Evolutionary conservation across 495 filamentous ascomycete species (phyloP).

Genomic region (Barbatosphaeria neglecta): DNA sequence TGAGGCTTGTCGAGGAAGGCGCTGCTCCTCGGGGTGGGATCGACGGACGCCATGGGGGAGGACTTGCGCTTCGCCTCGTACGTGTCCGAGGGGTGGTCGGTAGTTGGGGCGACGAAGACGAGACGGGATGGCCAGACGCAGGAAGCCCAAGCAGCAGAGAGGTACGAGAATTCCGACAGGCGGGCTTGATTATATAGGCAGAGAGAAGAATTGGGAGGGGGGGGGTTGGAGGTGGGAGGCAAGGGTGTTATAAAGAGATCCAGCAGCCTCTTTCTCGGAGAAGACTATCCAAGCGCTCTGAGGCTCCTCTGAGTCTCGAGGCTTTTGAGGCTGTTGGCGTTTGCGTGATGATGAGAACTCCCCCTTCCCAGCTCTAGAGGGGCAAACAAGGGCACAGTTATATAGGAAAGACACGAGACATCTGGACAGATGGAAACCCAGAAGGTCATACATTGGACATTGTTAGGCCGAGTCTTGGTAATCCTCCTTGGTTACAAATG

Average conservation of each 20-base stretch:
- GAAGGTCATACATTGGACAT: not conserved
- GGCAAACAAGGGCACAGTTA: not conserved
- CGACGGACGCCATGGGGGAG: not conserved
- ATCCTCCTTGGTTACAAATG: not conserved
- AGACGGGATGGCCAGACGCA: too few species aligned
- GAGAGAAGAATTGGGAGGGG: too few species aligned
- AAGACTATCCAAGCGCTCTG: not conserved
- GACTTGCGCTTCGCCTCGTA: too few species aligned
- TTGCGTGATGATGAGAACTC: not conserved
- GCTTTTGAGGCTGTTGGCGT: not conserved
- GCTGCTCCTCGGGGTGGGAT: not conserved
- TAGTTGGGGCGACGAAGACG: too few species aligned
- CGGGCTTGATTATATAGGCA: too few species aligned
- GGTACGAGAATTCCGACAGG: too few species aligned
- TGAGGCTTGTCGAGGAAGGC: not conserved
- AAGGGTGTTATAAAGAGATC: too few species aligned
- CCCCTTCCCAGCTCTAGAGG: not conserved
- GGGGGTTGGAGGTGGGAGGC: too few species aligned
- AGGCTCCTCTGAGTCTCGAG: not conserved
- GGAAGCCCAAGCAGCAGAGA: too few species aligned
- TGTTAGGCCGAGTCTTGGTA: not conserved
- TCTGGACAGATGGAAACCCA: too few species aligned
- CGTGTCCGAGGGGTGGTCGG: too few species aligned
- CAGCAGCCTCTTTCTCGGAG: not conserved
- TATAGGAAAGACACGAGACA: too few species aligned